These are phyloP conservation scores for Ceratocystis harringtonii DNA, from an alignment of 2,329 filamentous ascomycete genomes.

Conservation along the genomic window DNA sequence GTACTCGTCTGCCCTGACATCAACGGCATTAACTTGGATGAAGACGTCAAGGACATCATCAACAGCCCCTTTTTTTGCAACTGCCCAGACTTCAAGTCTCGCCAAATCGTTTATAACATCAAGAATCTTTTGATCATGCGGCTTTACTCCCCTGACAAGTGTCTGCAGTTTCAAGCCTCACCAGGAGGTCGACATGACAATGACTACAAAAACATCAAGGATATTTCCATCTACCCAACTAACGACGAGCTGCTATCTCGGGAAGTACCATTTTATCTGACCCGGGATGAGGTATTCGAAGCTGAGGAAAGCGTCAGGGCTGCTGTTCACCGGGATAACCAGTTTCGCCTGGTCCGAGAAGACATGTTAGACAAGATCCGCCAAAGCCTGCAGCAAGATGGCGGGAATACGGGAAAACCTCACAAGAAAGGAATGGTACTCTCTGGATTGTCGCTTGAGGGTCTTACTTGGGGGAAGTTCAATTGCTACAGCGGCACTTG, in stretches of 20 bases:
- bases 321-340: constrained; percentile 47
- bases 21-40: not conserved
- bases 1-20: not conserved
- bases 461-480: constrained; percentile 26
- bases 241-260: constrained; percentile 44
- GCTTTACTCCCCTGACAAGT: not conserved
- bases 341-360: constrained; percentile 56
- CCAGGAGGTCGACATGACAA: constrained; percentile 61
- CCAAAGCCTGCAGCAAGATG: constrained; percentile 33
- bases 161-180: not conserved
- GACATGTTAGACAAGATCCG: constrained; percentile 54
- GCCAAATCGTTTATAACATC: not conserved
- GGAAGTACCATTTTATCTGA: constrained; percentile 40
- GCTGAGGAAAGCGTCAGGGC: constrained; percentile 26
- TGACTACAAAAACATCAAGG: constrained; percentile 45
- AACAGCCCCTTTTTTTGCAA: no score
- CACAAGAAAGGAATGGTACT: constrained; percentile 29
- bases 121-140: not conserved
- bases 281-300: constrained; percentile 34
- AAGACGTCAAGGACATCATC: not conserved
- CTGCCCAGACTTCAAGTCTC: not conserved
- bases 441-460: constrained; percentile 25
- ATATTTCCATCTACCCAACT: constrained; percentile 51
- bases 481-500: constrained; percentile 9
- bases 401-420: constrained; percentile 25